Evolutionary conservation across 768 basidiomycete species (phyloP).

Genomic region (Gloeophyllum trabeum): DNA sequence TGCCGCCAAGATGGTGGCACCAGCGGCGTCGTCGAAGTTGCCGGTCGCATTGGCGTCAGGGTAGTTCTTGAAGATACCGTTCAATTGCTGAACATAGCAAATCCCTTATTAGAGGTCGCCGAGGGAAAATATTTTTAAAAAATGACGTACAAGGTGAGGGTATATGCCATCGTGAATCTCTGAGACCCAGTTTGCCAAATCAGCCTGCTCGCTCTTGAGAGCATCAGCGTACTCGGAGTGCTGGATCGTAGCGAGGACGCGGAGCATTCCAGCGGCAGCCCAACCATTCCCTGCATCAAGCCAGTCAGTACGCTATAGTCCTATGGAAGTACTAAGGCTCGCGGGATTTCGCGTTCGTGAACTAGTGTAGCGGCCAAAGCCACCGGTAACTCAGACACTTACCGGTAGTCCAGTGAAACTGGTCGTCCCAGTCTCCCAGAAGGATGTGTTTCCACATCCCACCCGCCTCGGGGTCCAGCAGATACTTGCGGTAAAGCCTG

Average conservation of each 20-base stretch:
- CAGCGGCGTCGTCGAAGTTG: conserved; percentile 58
- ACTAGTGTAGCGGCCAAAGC: background rate
- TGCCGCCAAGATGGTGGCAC: conserved; percentile 64
- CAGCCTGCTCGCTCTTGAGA: conserved; percentile 39
- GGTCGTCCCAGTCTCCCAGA: conserved; percentile 45
- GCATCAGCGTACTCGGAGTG: conserved; percentile 41
- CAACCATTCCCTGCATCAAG: conserved; percentile 64
- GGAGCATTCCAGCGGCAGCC: conserved; percentile 82
- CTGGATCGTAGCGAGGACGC: conserved; percentile 68
- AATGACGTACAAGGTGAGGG: conserved; percentile 28
- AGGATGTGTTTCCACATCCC: conserved; percentile 74
- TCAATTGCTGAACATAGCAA: conserved; percentile 23
- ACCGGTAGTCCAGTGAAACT: conserved; percentile 78
- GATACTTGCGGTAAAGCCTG: conserved; percentile 54
- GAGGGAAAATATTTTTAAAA: background rate
- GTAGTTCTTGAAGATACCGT: conserved; percentile 62
- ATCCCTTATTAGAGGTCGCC: conserved; percentile 3
- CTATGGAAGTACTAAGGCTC: no score
- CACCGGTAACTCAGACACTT: conserved; percentile 3
- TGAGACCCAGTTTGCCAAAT: conserved; percentile 53
- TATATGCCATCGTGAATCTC: conserved; percentile 73
- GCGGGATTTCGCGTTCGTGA: background rate
- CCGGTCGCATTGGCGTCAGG: conserved; percentile 36
- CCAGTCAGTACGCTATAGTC: background rate
- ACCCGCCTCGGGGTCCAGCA: conserved; percentile 35